Percentiles rank a stretch among this genome's conserved stretches.
Evolutionary conservation across 2,329 filamentous ascomycete genomes (phyloP).

Genomic region (Madurella mycetomatis): DNA sequence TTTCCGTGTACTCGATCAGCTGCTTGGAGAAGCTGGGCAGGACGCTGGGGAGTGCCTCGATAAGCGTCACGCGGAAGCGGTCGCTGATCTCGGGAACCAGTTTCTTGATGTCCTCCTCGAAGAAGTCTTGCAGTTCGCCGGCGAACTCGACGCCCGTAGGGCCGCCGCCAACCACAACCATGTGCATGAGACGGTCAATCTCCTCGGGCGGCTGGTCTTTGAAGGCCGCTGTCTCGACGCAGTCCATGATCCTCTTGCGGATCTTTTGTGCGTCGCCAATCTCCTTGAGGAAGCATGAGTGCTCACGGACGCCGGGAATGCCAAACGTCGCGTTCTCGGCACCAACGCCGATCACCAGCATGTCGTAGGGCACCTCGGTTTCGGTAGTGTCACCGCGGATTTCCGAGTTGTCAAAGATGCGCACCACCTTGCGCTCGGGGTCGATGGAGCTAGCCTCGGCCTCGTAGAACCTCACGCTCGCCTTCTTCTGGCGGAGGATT

Average conservation of each 20-base stretch:
- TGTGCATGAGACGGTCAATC: conserved; percentile 90
- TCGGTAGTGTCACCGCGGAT: conserved; percentile 77
- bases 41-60: conserved; percentile 94
- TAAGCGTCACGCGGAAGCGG: conserved; percentile 94
- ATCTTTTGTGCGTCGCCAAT: conserved; percentile 94
- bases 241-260: conserved; percentile 99
- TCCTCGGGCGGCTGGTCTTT: conserved; percentile 90
- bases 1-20: conserved; percentile 98
- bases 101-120: conserved; percentile 96
- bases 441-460: conserved; percentile 95
- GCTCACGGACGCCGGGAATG: conserved; percentile 88
- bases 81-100: conserved; percentile 93
- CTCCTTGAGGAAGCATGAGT: conserved; percentile 98
- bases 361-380: conserved; percentile 94
- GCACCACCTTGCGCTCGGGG: conserved; percentile 80
- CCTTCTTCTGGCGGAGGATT: conserved; percentile 92
- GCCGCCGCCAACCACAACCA: conserved; percentile 92
- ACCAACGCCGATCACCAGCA: conserved; percentile 95
- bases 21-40: conserved; percentile 99
- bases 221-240: conserved; percentile 96
- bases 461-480: conserved; percentile 93
- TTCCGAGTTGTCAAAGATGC: conserved; percentile 88
- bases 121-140: conserved; percentile 97
- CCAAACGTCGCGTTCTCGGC: conserved; percentile 98
- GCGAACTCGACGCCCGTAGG: conserved; percentile 98